Percentiles rank a stretch among this genome's conserved stretches.
Evolutionary conservation across 2,329 filamentous ascomycete genomes (phyloP).

Genomic region (Fusarium tanahbumbuense): DNA sequence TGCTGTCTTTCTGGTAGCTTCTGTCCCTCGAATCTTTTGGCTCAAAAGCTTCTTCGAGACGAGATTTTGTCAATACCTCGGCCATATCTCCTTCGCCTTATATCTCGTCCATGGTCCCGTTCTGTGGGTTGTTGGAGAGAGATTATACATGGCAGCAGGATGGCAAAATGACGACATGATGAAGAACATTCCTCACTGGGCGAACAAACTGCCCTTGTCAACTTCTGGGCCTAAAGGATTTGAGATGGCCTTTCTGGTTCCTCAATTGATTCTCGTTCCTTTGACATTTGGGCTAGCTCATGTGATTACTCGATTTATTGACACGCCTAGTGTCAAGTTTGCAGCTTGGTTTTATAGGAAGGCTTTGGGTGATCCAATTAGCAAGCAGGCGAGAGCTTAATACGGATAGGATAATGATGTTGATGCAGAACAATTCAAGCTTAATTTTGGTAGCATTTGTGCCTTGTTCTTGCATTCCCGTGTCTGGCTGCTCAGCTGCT

Average conservation of each 20-base stretch:
- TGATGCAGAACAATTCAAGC: conserved; percentile 26
- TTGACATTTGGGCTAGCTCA: conserved; percentile 70
- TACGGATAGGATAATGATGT: neutral
- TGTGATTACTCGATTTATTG: conserved; percentile 65
- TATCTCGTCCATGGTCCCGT: conserved; percentile 75
- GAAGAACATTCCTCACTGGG: conserved; percentile 66
- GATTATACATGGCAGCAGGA: conserved; percentile 71
- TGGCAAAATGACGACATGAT: conserved; percentile 62
- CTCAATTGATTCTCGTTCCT: conserved; percentile 70
- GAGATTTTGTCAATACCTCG: conserved; percentile 70
- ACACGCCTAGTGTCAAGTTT: conserved; percentile 70
- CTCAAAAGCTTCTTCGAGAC: conserved; percentile 69
- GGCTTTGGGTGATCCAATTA: conserved; percentile 47
- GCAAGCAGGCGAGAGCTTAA: conserved; percentile 34
- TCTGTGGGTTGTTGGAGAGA: conserved; percentile 69
- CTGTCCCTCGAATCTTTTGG: conserved; percentile 67
- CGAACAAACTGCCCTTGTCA: conserved; percentile 66
- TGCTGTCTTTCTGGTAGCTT: conserved; percentile 65
- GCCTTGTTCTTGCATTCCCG: conserved; percentile 3
- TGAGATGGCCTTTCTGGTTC: conserved; percentile 68
- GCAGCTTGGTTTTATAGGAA: conserved; percentile 67
- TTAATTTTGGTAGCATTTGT: conserved; percentile 20
- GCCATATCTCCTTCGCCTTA: conserved; percentile 70
- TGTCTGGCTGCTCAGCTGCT: neutral
- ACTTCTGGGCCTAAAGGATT: conserved; percentile 68